Evolutionary conservation across 2,329 filamentous ascomycete species (phyloP).

Genomic region (Sodiomyces alkalinus): DNA sequence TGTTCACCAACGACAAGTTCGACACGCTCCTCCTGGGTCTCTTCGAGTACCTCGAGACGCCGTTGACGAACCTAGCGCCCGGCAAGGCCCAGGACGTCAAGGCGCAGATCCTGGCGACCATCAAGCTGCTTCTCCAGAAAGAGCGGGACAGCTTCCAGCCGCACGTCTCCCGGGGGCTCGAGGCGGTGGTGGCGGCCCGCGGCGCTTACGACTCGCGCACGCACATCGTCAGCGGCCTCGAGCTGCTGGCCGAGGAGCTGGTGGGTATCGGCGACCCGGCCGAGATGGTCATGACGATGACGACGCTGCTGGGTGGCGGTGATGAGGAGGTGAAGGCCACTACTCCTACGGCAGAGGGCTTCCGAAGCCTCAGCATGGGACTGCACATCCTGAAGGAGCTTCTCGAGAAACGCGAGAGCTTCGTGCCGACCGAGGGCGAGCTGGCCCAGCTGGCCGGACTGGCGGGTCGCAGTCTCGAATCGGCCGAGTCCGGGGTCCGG

Average conservation of each 20-base stretch:
- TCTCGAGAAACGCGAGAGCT: conserved; percentile 32
- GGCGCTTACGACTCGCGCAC: conserved; percentile 51
- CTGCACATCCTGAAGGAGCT: conserved; percentile 47
- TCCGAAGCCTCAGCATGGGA: conserved; percentile 44
- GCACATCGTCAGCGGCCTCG: conserved; percentile 60
- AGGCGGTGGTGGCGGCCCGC: conserved; percentile 50
- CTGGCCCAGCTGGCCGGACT: conserved; percentile 34
- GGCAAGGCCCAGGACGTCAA: conserved; percentile 60
- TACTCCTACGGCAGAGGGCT: conserved; percentile 28
- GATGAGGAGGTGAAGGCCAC: no score
- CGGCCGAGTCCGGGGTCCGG: conserved; percentile 44
- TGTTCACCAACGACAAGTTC: conserved; percentile 53
- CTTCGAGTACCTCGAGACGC: conserved; percentile 56
- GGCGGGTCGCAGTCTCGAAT: conserved; percentile 42
- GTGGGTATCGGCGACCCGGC: conserved; percentile 48
- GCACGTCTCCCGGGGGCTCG: conserved; percentile 52
- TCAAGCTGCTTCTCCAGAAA: conserved; percentile 56
- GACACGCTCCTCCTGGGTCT: conserved; percentile 51
- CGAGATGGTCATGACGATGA: conserved; percentile 42
- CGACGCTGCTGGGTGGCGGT: conserved; percentile 28
- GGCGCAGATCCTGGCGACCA: conserved; percentile 57
- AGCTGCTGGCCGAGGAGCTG: conserved; percentile 58
- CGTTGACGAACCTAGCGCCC: conserved; percentile 33
- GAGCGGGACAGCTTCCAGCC: conserved; percentile 50
- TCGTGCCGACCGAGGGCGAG: conserved; percentile 34